phyloP scores from a whole-genome alignment of 108 stramenopile genomes.

The Skeletonema menzelii region DNA sequence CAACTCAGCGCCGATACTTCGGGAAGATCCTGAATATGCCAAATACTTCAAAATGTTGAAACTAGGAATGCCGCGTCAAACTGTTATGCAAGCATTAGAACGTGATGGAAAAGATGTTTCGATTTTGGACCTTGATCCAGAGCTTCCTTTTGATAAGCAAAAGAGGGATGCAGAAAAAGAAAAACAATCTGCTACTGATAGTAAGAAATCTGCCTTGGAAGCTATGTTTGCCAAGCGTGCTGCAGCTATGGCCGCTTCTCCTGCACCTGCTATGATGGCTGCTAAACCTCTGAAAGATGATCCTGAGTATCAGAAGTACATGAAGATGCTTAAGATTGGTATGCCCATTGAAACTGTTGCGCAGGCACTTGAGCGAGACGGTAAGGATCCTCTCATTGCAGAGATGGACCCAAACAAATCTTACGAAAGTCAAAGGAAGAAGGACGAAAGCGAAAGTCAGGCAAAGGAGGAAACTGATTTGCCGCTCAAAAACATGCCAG shows the following conservation, averaged over 20 bases:
- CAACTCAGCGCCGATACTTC: constrained; percentile 5
- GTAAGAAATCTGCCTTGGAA: constrained; percentile 5
- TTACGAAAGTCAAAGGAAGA: constrained; percentile 44
- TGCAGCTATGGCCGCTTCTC: constrained; percentile 2
- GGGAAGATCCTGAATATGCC: constrained; percentile 70
- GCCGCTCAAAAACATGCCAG: constrained; percentile 45
- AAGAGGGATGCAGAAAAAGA: constrained; percentile 5
- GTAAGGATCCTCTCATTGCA: constrained; percentile 56
- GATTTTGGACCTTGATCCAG: constrained; percentile 65
- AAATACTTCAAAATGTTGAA: constrained; percentile 84
- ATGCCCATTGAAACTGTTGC: constrained; percentile 43
- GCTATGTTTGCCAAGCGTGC: constrained; percentile 16
- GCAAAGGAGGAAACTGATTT: constrained; percentile 22
- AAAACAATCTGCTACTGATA: not conserved
- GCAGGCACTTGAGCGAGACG: constrained; percentile 71
- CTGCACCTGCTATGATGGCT: constrained; percentile 5
- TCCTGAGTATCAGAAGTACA: constrained; percentile 67
- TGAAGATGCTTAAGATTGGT: constrained; percentile 56
- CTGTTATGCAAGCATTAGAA: constrained; percentile 68
- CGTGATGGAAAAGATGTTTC: constrained; percentile 64
- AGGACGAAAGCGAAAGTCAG: constrained; percentile 31
- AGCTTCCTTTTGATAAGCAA: constrained; percentile 28
- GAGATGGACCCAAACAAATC: constrained; percentile 69
- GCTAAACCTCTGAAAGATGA: constrained; percentile 61
- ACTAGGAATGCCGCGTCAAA: constrained; percentile 66